phyloP scores from a whole-genome alignment of 768 basidiomycete species.

The Dendrothele bispora region DNA sequence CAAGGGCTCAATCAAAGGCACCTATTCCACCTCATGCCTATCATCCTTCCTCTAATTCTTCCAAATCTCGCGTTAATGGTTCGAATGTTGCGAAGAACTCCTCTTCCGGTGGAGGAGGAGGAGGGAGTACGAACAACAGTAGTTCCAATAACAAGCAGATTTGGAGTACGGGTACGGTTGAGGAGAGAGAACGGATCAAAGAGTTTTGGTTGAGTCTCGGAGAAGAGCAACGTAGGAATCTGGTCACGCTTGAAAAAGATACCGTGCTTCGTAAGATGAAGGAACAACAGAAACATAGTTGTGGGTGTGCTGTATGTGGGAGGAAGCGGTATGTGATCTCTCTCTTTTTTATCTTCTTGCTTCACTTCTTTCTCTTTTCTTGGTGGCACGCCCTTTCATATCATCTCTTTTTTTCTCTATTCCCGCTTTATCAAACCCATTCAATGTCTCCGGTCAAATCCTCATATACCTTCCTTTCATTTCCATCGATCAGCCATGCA shows the following conservation, averaged over 20 bases:
- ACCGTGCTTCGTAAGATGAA: slow-evolving; percentile 99
- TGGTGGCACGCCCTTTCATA: too few species aligned
- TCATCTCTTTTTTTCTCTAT: too few species aligned
- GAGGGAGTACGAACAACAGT: too few species aligned
- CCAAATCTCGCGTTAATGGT: slow-evolving; percentile 11
- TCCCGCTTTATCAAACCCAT: too few species aligned
- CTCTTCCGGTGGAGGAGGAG: too few species aligned
- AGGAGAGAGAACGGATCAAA: slow-evolving; percentile 96
- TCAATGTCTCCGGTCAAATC: too few species aligned
- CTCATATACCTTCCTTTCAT: slow-evolving; percentile 12
- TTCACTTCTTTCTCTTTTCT: slow-evolving; percentile 18
- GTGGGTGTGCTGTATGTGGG: slow-evolving; percentile 94
- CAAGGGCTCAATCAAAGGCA: slow-evolving; percentile 55
- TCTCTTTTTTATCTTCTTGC: slow-evolving; percentile 24
- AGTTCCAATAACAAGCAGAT: slow-evolving; percentile 85
- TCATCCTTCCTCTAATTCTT: slow-evolving; percentile 31
- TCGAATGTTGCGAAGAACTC: slow-evolving; percentile 20
- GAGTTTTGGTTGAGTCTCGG: slow-evolving; percentile 96
- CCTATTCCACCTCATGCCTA: slow-evolving; percentile 52
- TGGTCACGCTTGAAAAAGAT: slow-evolving; percentile 98
- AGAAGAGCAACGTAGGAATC: slow-evolving; percentile 85
- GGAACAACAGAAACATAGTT: slow-evolving; percentile 97
- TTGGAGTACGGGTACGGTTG: slow-evolving; percentile 89
- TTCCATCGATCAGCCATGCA: slow-evolving; percentile 63
- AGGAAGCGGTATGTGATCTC: slow-evolving; percentile 73